phyloP scores from a whole-genome alignment of 306 rosid genomes.

The Herpetospermum pedunculosum region DNA sequence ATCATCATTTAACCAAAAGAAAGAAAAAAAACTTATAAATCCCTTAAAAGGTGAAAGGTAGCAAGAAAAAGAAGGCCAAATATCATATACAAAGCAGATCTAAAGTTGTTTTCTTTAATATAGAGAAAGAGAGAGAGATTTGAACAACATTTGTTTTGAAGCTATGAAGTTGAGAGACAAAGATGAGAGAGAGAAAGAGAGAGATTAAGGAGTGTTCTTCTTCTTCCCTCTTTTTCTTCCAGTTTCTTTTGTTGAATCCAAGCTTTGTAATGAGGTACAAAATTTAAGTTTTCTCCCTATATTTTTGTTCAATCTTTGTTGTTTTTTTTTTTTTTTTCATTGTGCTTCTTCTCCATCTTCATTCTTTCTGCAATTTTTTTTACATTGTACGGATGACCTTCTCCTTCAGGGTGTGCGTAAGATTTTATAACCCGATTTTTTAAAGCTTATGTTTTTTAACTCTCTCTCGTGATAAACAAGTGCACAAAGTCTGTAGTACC shows the following conservation, averaged over 20 bases:
- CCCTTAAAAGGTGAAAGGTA: slow-evolving; percentile 62
- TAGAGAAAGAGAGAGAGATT: slow-evolving; percentile 9
- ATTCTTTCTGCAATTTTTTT: too few relatives aligned
- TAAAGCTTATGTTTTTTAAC: too few relatives aligned
- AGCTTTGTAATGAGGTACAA: background rate
- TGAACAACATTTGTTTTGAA: background rate
- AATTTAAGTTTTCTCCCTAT: background rate
- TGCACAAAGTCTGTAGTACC: too few relatives aligned
- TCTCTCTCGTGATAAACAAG: too few relatives aligned
- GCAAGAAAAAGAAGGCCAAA: slow-evolving; percentile 32
- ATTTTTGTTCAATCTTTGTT: background rate
- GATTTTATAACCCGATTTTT: too few relatives aligned
- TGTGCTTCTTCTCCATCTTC: background rate
- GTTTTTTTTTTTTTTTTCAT: background rate
- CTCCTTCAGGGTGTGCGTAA: too few relatives aligned
- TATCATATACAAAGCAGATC: slow-evolving; percentile 30
- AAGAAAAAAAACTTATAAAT: slow-evolving; percentile 28
- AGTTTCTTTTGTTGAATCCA: background rate
- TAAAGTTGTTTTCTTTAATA: slow-evolving; percentile 15
- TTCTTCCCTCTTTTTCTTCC: background rate
- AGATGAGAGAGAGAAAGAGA: slow-evolving; percentile 15
- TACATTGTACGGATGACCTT: too few relatives aligned
- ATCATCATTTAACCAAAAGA: slow-evolving; percentile 27
- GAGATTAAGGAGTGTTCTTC: background rate
- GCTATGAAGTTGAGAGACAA: slow-evolving; percentile 12